These are phyloP conservation scores for Colletotrichum sp. DNA, from an alignment of 2,329 filamentous ascomycete species.

Conservation along the genomic window DNA sequence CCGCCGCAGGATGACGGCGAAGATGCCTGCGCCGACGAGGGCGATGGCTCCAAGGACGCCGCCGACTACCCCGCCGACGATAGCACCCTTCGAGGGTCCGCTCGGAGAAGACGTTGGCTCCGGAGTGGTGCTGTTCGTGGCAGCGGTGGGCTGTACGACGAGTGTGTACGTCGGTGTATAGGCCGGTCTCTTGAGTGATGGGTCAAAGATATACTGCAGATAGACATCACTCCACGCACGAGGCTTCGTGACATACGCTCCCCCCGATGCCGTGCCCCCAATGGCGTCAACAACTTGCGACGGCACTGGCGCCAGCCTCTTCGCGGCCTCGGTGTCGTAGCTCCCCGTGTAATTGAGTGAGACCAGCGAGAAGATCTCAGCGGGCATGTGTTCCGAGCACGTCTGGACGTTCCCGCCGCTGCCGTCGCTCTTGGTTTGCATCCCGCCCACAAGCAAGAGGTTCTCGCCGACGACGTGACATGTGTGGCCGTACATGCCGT, in stretches of 20 bases:
- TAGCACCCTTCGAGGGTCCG: neutral
- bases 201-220: conserved; percentile 29
- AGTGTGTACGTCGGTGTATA: conserved; percentile 28
- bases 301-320: conserved; percentile 42
- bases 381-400: conserved; percentile 26
- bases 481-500: conserved; percentile 23
- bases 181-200: conserved; percentile 19
- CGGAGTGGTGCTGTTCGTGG: neutral
- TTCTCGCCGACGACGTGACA: conserved; percentile 22
- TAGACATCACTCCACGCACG: conserved; percentile 26
- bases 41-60: neutral
- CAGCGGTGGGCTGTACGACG: neutral
- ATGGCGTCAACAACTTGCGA: conserved; percentile 52
- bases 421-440: conserved; percentile 14
- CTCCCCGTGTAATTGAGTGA: conserved; percentile 30
- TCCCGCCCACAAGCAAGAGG: conserved; percentile 21
- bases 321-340: conserved; percentile 28
- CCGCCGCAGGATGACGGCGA: neutral
- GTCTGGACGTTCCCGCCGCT: conserved; percentile 10
- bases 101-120: neutral
- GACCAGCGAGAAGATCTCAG: conserved; percentile 24
- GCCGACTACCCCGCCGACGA: neutral
- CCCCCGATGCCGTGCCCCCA: conserved; percentile 41
- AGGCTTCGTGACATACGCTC: conserved; percentile 30
- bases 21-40: neutral